phyloP scores from a whole-genome alignment of 2,329 filamentous ascomycete species.

The Alternaria sp. region DNA sequence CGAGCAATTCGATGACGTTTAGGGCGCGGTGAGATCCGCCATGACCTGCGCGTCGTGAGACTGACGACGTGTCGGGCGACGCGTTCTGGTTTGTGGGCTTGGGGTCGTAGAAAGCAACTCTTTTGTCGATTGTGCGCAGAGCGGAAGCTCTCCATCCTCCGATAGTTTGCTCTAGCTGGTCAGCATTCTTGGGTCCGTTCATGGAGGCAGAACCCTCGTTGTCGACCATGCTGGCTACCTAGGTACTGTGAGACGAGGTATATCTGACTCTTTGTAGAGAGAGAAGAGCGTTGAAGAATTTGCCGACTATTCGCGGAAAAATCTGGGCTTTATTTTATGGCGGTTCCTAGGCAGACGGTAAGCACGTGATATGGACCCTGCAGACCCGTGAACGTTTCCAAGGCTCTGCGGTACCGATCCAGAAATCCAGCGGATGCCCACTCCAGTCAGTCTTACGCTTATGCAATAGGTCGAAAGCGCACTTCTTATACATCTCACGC shows the following conservation, averaged over 20 bases:
- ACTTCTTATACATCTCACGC: background rate
- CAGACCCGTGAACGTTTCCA: no score
- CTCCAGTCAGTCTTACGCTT: background rate
- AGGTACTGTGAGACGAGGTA: no score
- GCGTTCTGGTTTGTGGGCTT: accelerated
- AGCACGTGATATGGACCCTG: background rate
- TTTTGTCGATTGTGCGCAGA: background rate
- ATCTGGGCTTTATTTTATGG: background rate
- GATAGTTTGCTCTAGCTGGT: background rate
- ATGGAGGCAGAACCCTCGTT: accelerated
- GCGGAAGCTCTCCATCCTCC: background rate
- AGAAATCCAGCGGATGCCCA: background rate
- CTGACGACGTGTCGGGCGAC: background rate
- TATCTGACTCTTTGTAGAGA: no score
- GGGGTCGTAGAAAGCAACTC: background rate
- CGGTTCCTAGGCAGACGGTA: background rate
- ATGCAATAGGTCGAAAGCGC: background rate
- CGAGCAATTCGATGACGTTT: accelerated
- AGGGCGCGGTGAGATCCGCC: background rate
- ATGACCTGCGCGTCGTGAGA: accelerated
- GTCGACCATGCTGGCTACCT: background rate
- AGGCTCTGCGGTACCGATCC: background rate
- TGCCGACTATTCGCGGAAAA: background rate
- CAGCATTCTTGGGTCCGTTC: background rate
- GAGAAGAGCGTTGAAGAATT: background rate